phyloP scores from a whole-genome alignment of 345 rosid genomes.

The Eucalyptus dawsonii region DNA sequence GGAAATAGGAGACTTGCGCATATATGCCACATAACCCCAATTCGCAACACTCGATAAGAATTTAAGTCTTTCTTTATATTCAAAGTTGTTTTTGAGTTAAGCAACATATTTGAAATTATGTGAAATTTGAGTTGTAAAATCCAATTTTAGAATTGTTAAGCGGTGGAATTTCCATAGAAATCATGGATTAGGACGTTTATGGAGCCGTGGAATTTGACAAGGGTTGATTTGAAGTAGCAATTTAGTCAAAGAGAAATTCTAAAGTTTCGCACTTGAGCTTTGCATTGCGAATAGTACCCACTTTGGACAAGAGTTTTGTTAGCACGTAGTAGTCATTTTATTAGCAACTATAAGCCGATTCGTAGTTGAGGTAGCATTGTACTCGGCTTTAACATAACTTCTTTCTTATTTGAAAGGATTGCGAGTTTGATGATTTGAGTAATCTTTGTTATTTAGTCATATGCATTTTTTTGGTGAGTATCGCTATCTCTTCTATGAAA shows the following conservation, averaged over 20 bases:
- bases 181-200: neutral
- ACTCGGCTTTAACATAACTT: neutral
- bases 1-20: neutral
- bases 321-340: neutral
- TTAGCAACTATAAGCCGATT: neutral
- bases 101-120: neutral
- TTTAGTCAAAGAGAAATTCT: neutral
- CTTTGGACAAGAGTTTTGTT: neutral
- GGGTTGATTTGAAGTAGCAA: neutral
- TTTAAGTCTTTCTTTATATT: no score
- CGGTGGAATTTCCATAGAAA: neutral
- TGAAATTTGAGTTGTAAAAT: neutral
- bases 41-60: no score
- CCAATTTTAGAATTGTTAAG: neutral
- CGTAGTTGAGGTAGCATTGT: neutral
- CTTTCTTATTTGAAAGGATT: neutral
- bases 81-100: rapidly evolving
- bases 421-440: rapidly evolving
- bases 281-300: neutral
- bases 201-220: neutral
- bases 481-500: no score
- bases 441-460: neutral
- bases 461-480: neutral
- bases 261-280: rapidly evolving
- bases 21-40: neutral